These are phyloP conservation scores for Aurantiochytrium sp. DNA, from an alignment of 108 stramenopile species.

Conservation along the genomic window DNA sequence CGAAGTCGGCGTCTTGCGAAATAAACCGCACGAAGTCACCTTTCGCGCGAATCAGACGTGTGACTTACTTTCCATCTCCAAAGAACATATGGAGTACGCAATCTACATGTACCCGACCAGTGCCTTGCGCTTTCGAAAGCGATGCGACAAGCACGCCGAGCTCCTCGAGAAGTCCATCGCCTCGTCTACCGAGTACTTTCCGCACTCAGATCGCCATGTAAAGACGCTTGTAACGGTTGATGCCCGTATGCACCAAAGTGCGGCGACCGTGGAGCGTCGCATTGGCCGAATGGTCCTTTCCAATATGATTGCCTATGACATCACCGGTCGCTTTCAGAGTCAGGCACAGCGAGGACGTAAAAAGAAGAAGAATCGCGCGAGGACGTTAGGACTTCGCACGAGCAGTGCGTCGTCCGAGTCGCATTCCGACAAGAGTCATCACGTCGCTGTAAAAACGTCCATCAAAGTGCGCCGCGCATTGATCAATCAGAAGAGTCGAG, in stretches of 20 bases:
- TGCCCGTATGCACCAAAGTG: background rate
- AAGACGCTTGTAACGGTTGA: background rate
- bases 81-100: conserved; percentile 4
- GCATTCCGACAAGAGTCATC: too few relatives aligned
- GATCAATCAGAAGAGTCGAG: background rate
- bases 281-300: background rate
- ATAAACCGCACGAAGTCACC: background rate
- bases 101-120: background rate
- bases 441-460: background rate
- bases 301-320: conserved; percentile 9
- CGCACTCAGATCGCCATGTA: background rate
- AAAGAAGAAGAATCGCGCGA: background rate
- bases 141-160: background rate
- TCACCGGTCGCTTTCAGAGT: background rate
- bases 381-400: too few relatives aligned
- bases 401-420: too few relatives aligned
- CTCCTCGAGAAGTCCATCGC: background rate
- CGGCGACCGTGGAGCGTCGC: background rate
- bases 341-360: background rate
- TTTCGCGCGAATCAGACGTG: background rate
- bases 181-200: background rate
- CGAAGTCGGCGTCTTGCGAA: background rate
- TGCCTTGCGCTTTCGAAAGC: background rate
- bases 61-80: background rate
- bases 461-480: background rate